These are phyloP conservation scores for Vitis hybrid DNA, from an alignment of 177 flowering plant species.

Conservation along the genomic window DNA sequence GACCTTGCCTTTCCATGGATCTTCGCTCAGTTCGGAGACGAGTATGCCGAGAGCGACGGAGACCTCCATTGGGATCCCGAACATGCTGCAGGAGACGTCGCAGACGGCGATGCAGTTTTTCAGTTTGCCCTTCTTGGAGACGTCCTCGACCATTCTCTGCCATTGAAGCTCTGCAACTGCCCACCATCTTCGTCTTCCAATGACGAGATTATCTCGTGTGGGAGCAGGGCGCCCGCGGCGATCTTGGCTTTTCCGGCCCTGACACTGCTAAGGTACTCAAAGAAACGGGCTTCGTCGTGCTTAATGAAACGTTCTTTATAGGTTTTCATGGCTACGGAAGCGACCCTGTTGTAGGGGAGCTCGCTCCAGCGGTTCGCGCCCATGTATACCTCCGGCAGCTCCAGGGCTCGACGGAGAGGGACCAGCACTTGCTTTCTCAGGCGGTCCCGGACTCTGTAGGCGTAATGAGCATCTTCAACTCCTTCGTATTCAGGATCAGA, in stretches of 20 bases:
- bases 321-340: conserved; percentile 48
- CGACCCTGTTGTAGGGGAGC: conserved; percentile 36
- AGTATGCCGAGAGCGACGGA: conserved; percentile 36
- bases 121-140: conserved; percentile 24
- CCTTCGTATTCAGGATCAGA: conserved; percentile 23
- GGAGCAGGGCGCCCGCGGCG: conserved; percentile 41
- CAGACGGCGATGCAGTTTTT: conserved; percentile 36
- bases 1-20: conserved; percentile 48
- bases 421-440: conserved; percentile 32
- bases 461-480: conserved; percentile 35
- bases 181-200: conserved; percentile 10
- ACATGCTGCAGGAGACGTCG: conserved; percentile 43
- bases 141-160: conserved; percentile 36
- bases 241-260: conserved; percentile 35
- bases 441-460: conserved; percentile 35
- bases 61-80: conserved; percentile 30
- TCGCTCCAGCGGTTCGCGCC: conserved; percentile 27
- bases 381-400: conserved; percentile 41
- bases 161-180: conserved; percentile 43
- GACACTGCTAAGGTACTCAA: conserved; percentile 21
- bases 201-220: conserved; percentile 35
- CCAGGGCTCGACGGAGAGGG: conserved; percentile 29
- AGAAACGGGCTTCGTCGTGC: conserved; percentile 35
- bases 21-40: conserved; percentile 36
- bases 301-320: conserved; percentile 32